Percentiles rank a stretch among this genome's conserved stretches.
These are phyloP conservation scores for Volvox africanus DNA, from an alignment of 139 green algal species.

Conservation along the genomic window DNA sequence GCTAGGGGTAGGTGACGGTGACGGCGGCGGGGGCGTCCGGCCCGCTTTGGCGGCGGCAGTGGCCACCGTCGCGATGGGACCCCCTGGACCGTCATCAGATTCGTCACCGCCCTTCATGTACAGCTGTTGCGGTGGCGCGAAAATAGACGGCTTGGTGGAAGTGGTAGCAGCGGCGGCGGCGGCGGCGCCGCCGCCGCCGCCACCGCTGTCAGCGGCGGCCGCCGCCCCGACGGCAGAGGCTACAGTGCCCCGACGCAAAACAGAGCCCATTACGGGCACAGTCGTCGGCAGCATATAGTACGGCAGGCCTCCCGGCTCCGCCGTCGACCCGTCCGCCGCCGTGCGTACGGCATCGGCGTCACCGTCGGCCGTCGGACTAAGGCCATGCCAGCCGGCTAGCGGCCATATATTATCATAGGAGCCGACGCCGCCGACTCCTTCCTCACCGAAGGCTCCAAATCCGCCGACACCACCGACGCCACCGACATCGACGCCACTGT, in stretches of 20 bases:
- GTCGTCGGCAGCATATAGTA: neutral
- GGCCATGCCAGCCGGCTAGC: neutral
- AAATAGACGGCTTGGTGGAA: neutral
- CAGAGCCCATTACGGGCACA: neutral
- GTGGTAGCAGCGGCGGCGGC: neutral
- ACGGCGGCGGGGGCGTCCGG: neutral
- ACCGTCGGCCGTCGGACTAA: neutral
- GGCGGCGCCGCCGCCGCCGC: neutral
- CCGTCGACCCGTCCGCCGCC: neutral
- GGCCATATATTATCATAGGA: neutral
- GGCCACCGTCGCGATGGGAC: neutral
- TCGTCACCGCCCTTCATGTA: neutral
- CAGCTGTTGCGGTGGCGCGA: constrained; percentile 28
- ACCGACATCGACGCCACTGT: neutral
- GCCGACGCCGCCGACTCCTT: neutral
- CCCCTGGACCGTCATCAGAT: neutral
- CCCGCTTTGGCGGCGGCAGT: constrained; percentile 19
- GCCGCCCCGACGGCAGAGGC: neutral
- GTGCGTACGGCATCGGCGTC: neutral
- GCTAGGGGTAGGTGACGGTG: neutral
- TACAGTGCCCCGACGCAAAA: neutral
- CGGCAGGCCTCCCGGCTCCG: neutral
- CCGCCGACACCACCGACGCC: neutral
- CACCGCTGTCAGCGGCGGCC: neutral
- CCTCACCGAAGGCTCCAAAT: neutral